phyloP scores from a whole-genome alignment of 1,284 basidiomycete species.

The Cutaneotrichosporon curvatum region DNA sequence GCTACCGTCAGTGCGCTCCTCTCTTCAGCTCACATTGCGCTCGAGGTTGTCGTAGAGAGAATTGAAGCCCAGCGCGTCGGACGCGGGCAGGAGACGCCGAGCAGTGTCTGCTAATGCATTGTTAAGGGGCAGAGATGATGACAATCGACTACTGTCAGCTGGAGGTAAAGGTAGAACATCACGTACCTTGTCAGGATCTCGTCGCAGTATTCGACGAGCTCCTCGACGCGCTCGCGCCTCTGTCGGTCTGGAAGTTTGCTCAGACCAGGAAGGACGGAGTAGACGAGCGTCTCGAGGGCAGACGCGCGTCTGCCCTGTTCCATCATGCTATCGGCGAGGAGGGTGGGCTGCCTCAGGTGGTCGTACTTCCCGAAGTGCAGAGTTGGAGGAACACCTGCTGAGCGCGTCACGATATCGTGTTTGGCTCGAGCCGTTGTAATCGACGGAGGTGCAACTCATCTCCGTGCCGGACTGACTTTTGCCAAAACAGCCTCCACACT shows the following conservation, averaged over 20 bases:
- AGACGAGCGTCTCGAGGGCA: slow-evolving; percentile 34
- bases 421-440: background rate
- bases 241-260: slow-evolving; percentile 15
- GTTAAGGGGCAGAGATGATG: slow-evolving; percentile 13
- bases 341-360: too few species aligned
- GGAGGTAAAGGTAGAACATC: background rate
- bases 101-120: slow-evolving; percentile 6
- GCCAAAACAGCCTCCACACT: too few species aligned
- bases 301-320: slow-evolving; percentile 1
- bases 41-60: slow-evolving; percentile 6
- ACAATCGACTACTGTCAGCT: slow-evolving; percentile 10
- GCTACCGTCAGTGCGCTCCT: slow-evolving; percentile 16
- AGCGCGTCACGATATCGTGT: background rate
- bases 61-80: slow-evolving; percentile 6
- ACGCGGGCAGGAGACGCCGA: slow-evolving; percentile 3
- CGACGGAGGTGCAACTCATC: too few species aligned
- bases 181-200: slow-evolving; percentile 35
- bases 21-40: slow-evolving; percentile 9
- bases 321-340: background rate
- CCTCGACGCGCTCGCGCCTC: slow-evolving; percentile 31
- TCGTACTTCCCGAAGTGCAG: too few species aligned
- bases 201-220: slow-evolving; percentile 35
- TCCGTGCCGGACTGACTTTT: too few species aligned
- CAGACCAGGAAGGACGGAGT: slow-evolving; percentile 30
- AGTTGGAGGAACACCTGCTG: too few species aligned